phyloP scores from a whole-genome alignment of 306 rosid species.

The Coriaria nepalensis region DNA sequence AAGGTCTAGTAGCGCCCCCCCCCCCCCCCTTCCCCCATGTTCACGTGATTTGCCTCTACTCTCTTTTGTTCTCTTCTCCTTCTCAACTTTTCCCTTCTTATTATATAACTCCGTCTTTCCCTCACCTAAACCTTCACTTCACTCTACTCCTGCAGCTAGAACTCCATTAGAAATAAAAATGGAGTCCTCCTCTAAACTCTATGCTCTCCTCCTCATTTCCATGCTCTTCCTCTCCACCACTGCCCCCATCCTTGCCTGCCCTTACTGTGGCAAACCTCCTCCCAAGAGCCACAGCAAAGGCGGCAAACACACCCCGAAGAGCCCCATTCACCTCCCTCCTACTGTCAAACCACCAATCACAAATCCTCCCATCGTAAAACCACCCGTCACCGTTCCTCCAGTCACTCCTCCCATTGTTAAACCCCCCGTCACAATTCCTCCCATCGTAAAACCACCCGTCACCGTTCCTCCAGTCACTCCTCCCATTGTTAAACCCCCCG shows the following conservation, averaged over 20 bases:
- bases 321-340: conserved; percentile 20
- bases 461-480: conserved; percentile 13
- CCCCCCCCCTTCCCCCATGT: conserved; percentile 36
- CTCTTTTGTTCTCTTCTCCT: conserved; percentile 36
- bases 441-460: conserved; percentile 6
- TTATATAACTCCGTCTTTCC: conserved; percentile 18
- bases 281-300: conserved; percentile 23
- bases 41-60: conserved; percentile 57
- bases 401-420: conserved; percentile 5
- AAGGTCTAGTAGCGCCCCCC: too few relatives aligned
- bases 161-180: conserved; percentile 14
- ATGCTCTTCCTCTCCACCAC: conserved; percentile 62
- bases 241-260: conserved; percentile 63
- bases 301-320: conserved; percentile 17
- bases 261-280: conserved; percentile 40
- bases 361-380: conserved; percentile 1
- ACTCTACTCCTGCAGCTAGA: conserved; percentile 5
- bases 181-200: conserved; percentile 50
- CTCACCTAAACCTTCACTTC: conserved; percentile 8
- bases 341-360: conserved; percentile 10
- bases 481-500: conserved; percentile 12
- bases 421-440: conserved; percentile 15
- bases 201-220: conserved; percentile 55
- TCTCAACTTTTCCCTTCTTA: conserved; percentile 9
- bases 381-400: conserved; percentile 15